Percentiles rank a stretch among this genome's conserved stretches.
These are phyloP conservation scores for Brettanomyces custersianus DNA, from an alignment of 805 yeast genomes.

Conservation along the genomic window DNA sequence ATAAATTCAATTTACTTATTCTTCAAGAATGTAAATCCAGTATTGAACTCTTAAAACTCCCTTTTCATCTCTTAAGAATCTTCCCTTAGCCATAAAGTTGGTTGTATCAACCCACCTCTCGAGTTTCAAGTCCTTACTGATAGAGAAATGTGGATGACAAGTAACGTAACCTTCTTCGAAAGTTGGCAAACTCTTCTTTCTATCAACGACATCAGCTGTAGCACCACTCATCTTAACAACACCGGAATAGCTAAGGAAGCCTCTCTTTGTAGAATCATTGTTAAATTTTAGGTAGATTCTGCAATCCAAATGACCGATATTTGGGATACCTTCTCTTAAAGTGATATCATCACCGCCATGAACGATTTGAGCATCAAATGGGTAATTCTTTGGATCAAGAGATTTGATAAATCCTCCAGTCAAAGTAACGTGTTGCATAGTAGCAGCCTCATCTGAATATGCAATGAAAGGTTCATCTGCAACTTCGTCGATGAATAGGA, in stretches of 20 bases:
- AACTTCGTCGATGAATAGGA: conserved; percentile 27
- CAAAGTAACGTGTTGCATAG: conserved; percentile 24
- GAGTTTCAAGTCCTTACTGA: conserved; percentile 33
- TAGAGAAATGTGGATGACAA: conserved; percentile 34
- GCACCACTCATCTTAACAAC: conserved; percentile 31
- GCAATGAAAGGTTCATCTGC: conserved; percentile 25
- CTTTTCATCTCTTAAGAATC: conserved; percentile 40
- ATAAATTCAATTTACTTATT: too few species aligned
- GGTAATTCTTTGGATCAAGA: conserved; percentile 25
- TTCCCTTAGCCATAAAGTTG: conserved; percentile 50
- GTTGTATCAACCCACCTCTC: conserved; percentile 44
- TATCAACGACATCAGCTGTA: conserved; percentile 28
- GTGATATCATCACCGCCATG: conserved; percentile 44
- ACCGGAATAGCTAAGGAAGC: conserved; percentile 40
- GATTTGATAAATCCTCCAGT: conserved; percentile 30
- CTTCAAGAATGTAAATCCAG: conserved; percentile 31
- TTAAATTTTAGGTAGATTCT: conserved; percentile 30
- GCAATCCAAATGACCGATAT: conserved; percentile 34
- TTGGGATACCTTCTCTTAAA: conserved; percentile 20
- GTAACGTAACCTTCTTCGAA: conserved; percentile 43
- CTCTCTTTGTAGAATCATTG: conserved; percentile 29
- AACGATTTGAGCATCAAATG: conserved; percentile 29
- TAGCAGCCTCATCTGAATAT: conserved; percentile 18
- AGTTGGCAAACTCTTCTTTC: conserved; percentile 20
- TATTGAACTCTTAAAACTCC: conserved; percentile 47